A percentile compares a stretch with the other conserved stretches of the same genome.
phyloP scores from a whole-genome alignment of 1,284 basidiomycete genomes.

The Microstroma glucosiphilum region DNA sequence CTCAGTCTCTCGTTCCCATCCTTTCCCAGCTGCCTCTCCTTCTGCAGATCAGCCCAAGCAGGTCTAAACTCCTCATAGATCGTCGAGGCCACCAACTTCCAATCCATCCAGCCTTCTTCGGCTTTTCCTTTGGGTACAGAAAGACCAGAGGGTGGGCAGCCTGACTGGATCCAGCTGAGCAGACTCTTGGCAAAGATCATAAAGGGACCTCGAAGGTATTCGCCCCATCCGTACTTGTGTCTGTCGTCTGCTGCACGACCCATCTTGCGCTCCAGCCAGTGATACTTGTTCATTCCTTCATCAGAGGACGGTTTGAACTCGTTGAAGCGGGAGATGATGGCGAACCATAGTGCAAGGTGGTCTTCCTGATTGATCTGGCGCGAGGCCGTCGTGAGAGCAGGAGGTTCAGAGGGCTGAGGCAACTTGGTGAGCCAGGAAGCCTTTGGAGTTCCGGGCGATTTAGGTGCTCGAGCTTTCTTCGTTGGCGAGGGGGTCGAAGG shows the following conservation, averaged over 20 bases:
- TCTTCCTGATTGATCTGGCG: slow-evolving; percentile 1
- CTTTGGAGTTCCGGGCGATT: neutral
- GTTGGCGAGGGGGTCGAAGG: neutral
- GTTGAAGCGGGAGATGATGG: slow-evolving; percentile 4
- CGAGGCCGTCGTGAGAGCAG: neutral
- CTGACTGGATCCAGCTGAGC: neutral
- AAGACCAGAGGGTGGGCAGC: neutral
- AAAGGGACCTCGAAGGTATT: neutral
- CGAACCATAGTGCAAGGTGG: neutral
- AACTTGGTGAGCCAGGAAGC: slow-evolving; percentile 1
- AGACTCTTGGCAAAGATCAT: slow-evolving; percentile 2
- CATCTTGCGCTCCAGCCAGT: slow-evolving; percentile 1
- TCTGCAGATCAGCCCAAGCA: neutral
- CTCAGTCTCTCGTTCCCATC: neutral
- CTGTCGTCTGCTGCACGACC: neutral
- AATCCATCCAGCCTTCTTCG: neutral
- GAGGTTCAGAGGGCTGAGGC: neutral
- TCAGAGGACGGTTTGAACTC: neutral
- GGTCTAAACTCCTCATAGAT: slow-evolving; percentile 1
- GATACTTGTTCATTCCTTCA: neutral
- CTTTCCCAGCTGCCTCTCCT: slow-evolving; percentile 1
- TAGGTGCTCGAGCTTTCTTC: neutral
- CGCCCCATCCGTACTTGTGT: slow-evolving; percentile 2
- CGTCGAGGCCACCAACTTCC: neutral
- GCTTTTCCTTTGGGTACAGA: neutral